These are phyloP conservation scores for Colletotrichum sidae DNA, from an alignment of 2,329 filamentous ascomycete species.

Conservation along the genomic window DNA sequence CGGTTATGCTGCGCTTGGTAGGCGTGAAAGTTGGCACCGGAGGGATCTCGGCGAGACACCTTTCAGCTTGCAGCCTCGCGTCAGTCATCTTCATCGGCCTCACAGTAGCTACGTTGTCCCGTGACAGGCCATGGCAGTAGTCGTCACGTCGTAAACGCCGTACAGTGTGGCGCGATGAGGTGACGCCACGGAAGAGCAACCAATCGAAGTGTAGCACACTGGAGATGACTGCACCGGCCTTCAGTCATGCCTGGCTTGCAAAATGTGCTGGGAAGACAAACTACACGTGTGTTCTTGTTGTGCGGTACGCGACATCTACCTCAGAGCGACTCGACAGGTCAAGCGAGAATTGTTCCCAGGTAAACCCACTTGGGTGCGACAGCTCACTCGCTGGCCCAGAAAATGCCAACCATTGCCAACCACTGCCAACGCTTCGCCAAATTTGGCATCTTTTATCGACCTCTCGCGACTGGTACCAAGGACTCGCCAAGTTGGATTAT, in stretches of 20 bases:
- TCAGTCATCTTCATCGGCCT: conserved; percentile 4
- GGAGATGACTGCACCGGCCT: too few species aligned
- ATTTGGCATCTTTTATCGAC: conserved; percentile 32
- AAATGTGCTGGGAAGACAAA: too few species aligned
- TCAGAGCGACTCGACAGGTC: conserved; percentile 9
- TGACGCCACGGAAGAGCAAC: neutral
- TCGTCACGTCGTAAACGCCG: neutral
- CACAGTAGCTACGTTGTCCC: conserved; percentile 1
- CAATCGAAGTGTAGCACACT: neutral
- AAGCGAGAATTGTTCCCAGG: conserved; percentile 19
- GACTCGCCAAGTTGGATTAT: conserved; percentile 34
- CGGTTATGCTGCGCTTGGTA: conserved; percentile 3
- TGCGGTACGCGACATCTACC: conserved; percentile 24
- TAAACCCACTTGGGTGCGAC: conserved; percentile 21
- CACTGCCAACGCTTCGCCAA: conserved; percentile 7
- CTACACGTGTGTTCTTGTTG: too few species aligned
- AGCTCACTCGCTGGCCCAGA: conserved; percentile 31
- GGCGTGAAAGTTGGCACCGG: neutral
- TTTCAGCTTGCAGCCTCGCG: conserved; percentile 14
- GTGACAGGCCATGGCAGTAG: neutral
- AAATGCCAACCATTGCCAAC: conserved; percentile 35
- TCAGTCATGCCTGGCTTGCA: too few species aligned
- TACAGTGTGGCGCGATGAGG: conserved; percentile 22
- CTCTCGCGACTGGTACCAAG: conserved; percentile 34
- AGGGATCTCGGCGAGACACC: conserved; percentile 10